These are phyloP conservation scores for Myrica gale DNA, from an alignment of 306 rosid species.

Conservation along the genomic window DNA sequence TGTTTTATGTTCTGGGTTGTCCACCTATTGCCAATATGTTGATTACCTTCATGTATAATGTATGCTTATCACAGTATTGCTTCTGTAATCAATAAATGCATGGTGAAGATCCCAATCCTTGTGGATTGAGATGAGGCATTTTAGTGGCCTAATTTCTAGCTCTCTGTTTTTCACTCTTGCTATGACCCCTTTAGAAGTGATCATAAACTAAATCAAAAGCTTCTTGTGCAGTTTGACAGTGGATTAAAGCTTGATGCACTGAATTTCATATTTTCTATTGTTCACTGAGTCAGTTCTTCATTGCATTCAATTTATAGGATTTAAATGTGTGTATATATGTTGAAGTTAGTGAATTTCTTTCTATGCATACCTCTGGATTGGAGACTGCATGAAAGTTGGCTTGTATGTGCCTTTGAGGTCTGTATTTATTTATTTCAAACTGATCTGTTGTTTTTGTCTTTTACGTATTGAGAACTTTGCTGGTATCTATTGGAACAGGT, in stretches of 20 bases:
- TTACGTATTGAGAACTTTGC: not conserved
- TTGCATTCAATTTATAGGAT: not conserved
- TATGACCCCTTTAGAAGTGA: not conserved
- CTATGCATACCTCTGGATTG: not conserved
- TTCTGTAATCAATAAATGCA: not conserved
- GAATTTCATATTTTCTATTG: not conserved
- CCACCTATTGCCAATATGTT: not conserved
- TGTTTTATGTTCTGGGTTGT: not conserved
- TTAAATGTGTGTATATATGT: not conserved
- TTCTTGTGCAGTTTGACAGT: not conserved
- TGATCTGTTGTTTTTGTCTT: not conserved
- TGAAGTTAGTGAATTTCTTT: not conserved
- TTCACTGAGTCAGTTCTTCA: not conserved
- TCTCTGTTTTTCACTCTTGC: not conserved
- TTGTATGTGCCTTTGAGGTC: not conserved
- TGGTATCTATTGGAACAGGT: not conserved
- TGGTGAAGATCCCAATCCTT: not conserved
- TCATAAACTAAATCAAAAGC: not conserved
- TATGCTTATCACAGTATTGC: not conserved
- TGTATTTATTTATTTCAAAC: not conserved
- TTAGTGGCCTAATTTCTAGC: not conserved
- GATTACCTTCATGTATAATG: slow-evolving; percentile 12
- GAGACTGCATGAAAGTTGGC: not conserved
- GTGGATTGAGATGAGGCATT: not conserved
- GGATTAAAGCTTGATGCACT: not conserved